phyloP scores from a whole-genome alignment of 495 filamentous ascomycete genomes.

The Mycothermus thermophilus region DNA sequence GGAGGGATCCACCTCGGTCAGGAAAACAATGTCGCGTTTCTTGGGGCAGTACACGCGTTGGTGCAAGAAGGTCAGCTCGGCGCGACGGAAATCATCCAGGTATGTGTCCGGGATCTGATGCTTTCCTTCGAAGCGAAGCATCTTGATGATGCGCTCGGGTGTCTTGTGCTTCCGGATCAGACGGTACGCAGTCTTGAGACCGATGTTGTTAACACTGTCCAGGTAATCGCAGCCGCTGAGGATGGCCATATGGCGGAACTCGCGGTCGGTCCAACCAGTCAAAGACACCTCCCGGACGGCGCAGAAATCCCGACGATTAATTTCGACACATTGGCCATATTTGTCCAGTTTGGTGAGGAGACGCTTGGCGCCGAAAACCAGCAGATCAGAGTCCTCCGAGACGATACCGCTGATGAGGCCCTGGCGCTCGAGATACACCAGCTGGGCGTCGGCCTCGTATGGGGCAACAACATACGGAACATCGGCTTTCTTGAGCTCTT shows the following conservation, averaged over 20 bases:
- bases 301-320: slow-evolving; percentile 76
- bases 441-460: slow-evolving; percentile 93
- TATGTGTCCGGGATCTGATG: slow-evolving; percentile 67
- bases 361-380: slow-evolving; percentile 86
- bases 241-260: slow-evolving; percentile 93
- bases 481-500: slow-evolving; percentile 66
- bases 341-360: slow-evolving; percentile 90
- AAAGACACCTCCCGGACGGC: slow-evolving; percentile 77
- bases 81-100: slow-evolving; percentile 60
- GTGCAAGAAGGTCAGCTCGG: slow-evolving; percentile 84
- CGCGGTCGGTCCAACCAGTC: slow-evolving; percentile 77
- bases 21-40: slow-evolving; percentile 51
- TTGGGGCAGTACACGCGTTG: slow-evolving; percentile 86
- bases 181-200: slow-evolving; percentile 84
- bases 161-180: slow-evolving; percentile 80
- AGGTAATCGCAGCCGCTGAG: slow-evolving; percentile 97
- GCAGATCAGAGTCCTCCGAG: slow-evolving; percentile 90
- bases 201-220: slow-evolving; percentile 66
- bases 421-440: slow-evolving; percentile 80
- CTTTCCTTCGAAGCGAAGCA: slow-evolving; percentile 76
- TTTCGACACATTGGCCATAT: slow-evolving; percentile 82
- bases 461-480: slow-evolving; percentile 89
- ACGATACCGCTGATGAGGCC: slow-evolving; percentile 76
- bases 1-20: slow-evolving; percentile 47
- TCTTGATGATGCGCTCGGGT: slow-evolving; percentile 66